A percentile compares a stretch with the other conserved stretches of the same genome.
phyloP scores from a whole-genome alignment of 164 flowering plant species.

The Nymphaea colorata region DNA sequence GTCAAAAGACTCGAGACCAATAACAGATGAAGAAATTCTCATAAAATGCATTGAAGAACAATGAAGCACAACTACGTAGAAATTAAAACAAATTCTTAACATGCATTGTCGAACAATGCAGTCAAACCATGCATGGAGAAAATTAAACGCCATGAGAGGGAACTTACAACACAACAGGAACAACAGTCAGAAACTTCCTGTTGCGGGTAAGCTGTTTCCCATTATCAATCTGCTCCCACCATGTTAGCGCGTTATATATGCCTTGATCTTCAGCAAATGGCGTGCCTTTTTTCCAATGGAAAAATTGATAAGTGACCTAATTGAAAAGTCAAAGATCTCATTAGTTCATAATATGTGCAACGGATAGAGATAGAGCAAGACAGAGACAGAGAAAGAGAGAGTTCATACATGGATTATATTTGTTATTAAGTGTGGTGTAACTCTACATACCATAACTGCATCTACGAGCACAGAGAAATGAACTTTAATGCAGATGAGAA shows the following conservation, averaged over 20 bases:
- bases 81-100: too few species aligned
- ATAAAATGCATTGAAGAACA: neutral
- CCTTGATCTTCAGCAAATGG: conserved; percentile 76
- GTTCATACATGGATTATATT: neutral
- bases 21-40: neutral
- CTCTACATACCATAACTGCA: neutral
- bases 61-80: neutral
- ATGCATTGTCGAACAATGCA: neutral
- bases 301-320: conserved; percentile 66
- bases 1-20: neutral
- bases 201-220: conserved; percentile 74
- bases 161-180: conserved; percentile 67
- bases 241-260: conserved; percentile 53
- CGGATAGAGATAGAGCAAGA: neutral
- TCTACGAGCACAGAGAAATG: neutral
- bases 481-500: neutral
- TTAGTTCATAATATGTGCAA: neutral
- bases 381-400: neutral
- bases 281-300: conserved; percentile 75
- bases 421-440: neutral
- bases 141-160: neutral
- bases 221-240: conserved; percentile 76
- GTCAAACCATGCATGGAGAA: neutral
- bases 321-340: conserved; percentile 4
- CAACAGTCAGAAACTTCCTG: conserved; percentile 59